A percentile compares a stretch with the other conserved stretches of the same genome.
Conservation (phyloP, 2,329 filamentous ascomycete species). For the Mycosphaerella arachidis region DNA sequence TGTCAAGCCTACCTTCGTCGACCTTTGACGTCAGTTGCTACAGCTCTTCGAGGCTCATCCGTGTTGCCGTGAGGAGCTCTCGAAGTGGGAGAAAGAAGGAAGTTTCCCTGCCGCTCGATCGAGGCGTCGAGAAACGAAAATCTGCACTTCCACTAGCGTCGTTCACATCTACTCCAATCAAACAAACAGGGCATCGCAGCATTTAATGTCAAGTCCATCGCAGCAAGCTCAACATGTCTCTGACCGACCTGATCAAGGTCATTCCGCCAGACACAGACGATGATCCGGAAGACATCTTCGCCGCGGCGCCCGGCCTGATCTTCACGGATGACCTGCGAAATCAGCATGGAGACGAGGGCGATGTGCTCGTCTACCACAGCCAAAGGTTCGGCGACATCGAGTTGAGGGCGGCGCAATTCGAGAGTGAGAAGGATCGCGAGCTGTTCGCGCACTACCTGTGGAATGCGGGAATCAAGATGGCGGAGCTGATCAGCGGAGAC, state of each 20-base stretch:
- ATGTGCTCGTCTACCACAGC: conserved; percentile 54
- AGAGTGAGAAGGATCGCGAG: conserved; percentile 50
- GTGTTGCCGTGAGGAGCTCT: conserved; percentile 7
- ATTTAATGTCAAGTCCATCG: neutral
- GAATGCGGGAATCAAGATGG: conserved; percentile 56
- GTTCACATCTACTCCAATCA: neutral
- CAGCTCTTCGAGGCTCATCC: neutral
- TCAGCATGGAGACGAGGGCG: conserved; percentile 60
- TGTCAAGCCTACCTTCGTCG: neutral
- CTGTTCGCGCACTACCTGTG: conserved; percentile 71
- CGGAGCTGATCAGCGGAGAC: conserved; percentile 38
- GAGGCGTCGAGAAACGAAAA: neutral
- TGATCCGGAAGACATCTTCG: conserved; percentile 45
- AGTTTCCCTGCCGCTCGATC: neutral
- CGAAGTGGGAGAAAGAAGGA: neutral
- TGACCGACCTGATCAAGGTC: conserved; percentile 29
- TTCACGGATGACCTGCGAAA: conserved; percentile 65
- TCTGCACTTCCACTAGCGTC: neutral
- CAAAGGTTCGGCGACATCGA: conserved; percentile 36
- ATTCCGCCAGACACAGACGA: conserved; percentile 19
- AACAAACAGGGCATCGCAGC: neutral
- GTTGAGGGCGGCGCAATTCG: conserved; percentile 42
- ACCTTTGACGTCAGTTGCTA: neutral
- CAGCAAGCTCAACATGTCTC: conserved; percentile 10
- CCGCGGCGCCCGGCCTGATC: conserved; percentile 56